Evolutionary conservation across 257 asterid genomes (phyloP).

Genomic region (Plantago ovata): DNA sequence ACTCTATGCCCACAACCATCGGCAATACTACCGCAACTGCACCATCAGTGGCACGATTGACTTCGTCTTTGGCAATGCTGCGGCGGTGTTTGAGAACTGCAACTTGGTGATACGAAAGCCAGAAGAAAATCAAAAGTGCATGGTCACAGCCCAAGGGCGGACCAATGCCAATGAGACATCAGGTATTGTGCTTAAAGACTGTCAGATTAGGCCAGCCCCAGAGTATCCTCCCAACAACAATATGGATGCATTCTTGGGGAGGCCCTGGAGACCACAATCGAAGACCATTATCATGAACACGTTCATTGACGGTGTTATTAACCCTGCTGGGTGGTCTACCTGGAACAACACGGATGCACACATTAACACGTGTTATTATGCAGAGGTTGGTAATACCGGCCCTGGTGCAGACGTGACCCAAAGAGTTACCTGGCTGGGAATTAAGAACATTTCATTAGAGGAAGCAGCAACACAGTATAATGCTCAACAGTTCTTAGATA

Average conservation of each 20-base stretch:
- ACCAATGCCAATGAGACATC: constrained; percentile 34
- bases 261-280: constrained; percentile 62
- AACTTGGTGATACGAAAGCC: constrained; percentile 50
- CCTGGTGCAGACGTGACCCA: constrained; percentile 33
- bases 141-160: constrained; percentile 66
- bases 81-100: constrained; percentile 66
- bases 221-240: constrained; percentile 26
- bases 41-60: constrained; percentile 71
- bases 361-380: constrained; percentile 38
- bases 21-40: constrained; percentile 81
- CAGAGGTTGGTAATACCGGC: constrained; percentile 50
- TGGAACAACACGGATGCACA: constrained; percentile 35
- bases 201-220: constrained; percentile 37
- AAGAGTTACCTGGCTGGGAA: constrained; percentile 37
- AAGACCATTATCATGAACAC: constrained; percentile 51
- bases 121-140: constrained; percentile 37
- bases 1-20: constrained; percentile 66
- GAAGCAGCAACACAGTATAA: constrained; percentile 17
- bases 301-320: constrained; percentile 35
- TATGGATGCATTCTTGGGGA: constrained; percentile 38
- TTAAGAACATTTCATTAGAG: constrained; percentile 25
- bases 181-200: constrained; percentile 44
- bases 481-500: constrained; percentile 11
- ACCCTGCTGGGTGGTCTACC: constrained; percentile 55
- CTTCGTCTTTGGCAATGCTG: constrained; percentile 73